phyloP scores from a whole-genome alignment of 768 basidiomycete genomes.

The Lanmaoa pseudosensibilis region DNA sequence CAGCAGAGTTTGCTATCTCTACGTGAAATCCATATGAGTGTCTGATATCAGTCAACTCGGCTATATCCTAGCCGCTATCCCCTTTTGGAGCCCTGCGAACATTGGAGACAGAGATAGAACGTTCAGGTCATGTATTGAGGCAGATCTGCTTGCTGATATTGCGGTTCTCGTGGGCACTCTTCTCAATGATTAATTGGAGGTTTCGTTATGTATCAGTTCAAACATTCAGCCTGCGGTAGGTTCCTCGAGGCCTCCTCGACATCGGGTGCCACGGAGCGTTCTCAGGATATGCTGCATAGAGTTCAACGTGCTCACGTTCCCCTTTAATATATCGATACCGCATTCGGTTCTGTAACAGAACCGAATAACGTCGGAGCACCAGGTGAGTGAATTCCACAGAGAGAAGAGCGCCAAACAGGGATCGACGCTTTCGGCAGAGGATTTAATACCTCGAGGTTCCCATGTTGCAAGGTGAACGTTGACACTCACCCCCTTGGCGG shows the following conservation, averaged over 20 bases:
- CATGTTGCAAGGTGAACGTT: neutral
- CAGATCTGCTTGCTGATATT: neutral
- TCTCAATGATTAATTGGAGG: neutral
- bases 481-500: neutral
- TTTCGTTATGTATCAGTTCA: neutral
- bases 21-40: too few relatives aligned
- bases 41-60: neutral
- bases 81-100: neutral
- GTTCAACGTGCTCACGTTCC: neutral
- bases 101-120: neutral
- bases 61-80: neutral
- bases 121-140: neutral
- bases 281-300: neutral
- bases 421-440: neutral
- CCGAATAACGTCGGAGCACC: neutral
- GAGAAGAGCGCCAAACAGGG: neutral
- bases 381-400: neutral
- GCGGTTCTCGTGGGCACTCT: neutral
- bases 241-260: too few relatives aligned
- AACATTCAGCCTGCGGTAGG: too few relatives aligned
- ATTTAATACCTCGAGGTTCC: conserved; percentile 5
- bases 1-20: neutral
- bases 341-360: neutral
- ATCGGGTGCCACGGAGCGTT: too few relatives aligned
- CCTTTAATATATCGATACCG: neutral